Evolutionary conservation across 2,329 filamentous ascomycete species (phyloP).

Genomic region (Aurifilum marmelostoma): DNA sequence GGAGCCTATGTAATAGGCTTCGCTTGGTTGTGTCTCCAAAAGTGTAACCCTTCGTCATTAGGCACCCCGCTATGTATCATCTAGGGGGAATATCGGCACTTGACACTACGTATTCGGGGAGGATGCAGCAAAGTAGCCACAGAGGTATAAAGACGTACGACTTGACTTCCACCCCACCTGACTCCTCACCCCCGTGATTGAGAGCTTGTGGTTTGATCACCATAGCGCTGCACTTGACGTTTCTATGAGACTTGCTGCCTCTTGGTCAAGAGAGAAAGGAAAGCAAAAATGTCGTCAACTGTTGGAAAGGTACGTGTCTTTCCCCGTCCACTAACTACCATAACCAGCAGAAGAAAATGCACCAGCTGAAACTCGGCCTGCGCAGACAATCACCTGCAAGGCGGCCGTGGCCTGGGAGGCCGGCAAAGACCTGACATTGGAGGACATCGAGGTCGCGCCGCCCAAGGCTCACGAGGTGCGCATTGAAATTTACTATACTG

Average conservation of each 20-base stretch:
- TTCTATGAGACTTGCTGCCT: not conserved
- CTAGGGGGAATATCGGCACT: not conserved
- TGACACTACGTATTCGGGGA: constrained; percentile 7
- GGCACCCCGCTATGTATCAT: not conserved
- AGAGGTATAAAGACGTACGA: not conserved
- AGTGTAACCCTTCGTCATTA: not conserved
- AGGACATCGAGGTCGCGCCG: constrained; percentile 89
- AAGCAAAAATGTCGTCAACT: constrained; percentile 24
- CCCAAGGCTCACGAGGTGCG: constrained; percentile 93
- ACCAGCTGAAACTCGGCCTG: constrained; percentile 1
- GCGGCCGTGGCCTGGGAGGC: constrained; percentile 98
- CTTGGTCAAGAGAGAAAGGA: not conserved
- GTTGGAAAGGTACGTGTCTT: constrained; percentile 22
- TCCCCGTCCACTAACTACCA: not conserved
- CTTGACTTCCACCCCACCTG: not conserved
- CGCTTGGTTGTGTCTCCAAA: constrained; percentile 1
- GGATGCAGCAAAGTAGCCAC: not conserved
- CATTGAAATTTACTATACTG: constrained; percentile 96
- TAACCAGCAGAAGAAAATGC: not conserved
- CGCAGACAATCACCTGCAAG: constrained; percentile 46
- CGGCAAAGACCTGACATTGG: constrained; percentile 83
- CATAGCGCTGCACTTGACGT: not conserved
- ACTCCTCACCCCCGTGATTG: constrained; percentile 2
- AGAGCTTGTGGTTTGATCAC: not conserved
- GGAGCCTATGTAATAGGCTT: not conserved